Evolutionary conservation across 2,329 filamentous ascomycete genomes (phyloP), one percentile per base, ranked within the genome.

Genomic region (Drechslerella coelobrocha): DNA sequence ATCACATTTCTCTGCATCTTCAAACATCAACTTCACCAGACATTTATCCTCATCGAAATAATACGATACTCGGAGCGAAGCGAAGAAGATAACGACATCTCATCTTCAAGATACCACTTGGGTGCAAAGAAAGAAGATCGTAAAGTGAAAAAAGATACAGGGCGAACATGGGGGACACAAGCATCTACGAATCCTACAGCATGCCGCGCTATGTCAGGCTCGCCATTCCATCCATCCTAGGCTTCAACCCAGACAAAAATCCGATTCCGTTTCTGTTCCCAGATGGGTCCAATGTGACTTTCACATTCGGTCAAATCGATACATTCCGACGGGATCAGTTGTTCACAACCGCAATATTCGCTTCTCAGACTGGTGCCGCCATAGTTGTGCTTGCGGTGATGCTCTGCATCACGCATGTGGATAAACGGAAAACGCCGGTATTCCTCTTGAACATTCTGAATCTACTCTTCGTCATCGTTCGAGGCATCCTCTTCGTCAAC

Each of bases 281-380:
- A 2, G 74, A 75, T 55, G 75, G 72, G 0, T 61, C 54, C 2
- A 73, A 72, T 12, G 52, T 75, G 51, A 73, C 73, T n/a, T 65
- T 75, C 26, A 56, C 68, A n/a, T 52, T 75, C 24, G 50, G 39
- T n/a, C 52, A 69, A 21, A 57, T 75, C 10, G 69, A 75, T 45
- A 24, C 39, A 4, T 66, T 72, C 45, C 60, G 68, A 26, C 66
- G 19, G 2, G 43, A 61, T 21, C 68, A 72, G 55, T n/a, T 65
- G 10, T 66, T 66, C 24, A 61, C 68, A 19, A 29, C 21, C 23
- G 19, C 54, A 9, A 88, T 87, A 79, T 90, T 88, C 77, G 87
- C 85, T 56, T 80, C 84, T 17, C 89, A 93, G 77, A 82, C 92
- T 55, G 90, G 90, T 27, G 85, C 88, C 23, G 85, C 84, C 50